These are phyloP conservation scores for Colletotrichum trifolii DNA, from an alignment of 2,329 filamentous ascomycete genomes.

Conservation along the genomic window DNA sequence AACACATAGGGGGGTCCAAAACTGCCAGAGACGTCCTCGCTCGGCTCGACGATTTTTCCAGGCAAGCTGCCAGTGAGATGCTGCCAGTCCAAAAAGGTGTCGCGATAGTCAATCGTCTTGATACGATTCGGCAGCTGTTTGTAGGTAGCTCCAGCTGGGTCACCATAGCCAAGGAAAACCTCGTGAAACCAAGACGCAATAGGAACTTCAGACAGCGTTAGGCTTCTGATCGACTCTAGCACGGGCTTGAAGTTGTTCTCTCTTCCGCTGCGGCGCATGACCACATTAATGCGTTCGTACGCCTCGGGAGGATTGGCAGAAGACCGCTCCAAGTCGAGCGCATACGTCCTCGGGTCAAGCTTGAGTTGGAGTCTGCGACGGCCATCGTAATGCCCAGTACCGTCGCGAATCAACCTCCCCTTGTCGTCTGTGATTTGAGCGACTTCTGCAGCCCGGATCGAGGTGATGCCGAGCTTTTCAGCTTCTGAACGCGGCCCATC, in stretches of 20 bases:
- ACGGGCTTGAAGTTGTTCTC: constrained; percentile 99
- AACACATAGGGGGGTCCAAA: constrained; percentile 91
- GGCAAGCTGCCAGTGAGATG: constrained; percentile 91
- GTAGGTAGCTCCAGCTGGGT: constrained; percentile 88
- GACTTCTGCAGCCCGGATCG: constrained; percentile 85
- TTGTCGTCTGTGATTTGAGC: constrained; percentile 89
- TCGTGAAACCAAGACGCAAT: constrained; percentile 94
- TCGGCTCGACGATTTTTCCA: constrained; percentile 86
- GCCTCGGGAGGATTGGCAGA: constrained; percentile 78
- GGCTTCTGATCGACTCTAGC: constrained; percentile 87
- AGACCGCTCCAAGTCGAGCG: constrained; percentile 76
- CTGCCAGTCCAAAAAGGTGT: constrained; percentile 96
- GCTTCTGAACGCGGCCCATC: constrained; percentile 56
- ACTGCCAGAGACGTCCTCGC: constrained; percentile 75
- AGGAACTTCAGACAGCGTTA: constrained; percentile 86
- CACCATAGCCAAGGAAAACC: constrained; percentile 96
- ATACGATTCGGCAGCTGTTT: constrained; percentile 83
- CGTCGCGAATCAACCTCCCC: constrained; percentile 76
- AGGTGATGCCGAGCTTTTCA: constrained; percentile 74
- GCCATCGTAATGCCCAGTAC: constrained; percentile 70
- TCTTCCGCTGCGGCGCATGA: constrained; percentile 83
- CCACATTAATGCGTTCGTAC: constrained; percentile 86
- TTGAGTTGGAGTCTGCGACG: constrained; percentile 81
- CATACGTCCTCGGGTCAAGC: constrained; percentile 82
- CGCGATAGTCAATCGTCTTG: constrained; percentile 85